These are phyloP conservation scores for Sugiyamaella valdiviana DNA, from an alignment of 805 yeast species.

Conservation along the genomic window DNA sequence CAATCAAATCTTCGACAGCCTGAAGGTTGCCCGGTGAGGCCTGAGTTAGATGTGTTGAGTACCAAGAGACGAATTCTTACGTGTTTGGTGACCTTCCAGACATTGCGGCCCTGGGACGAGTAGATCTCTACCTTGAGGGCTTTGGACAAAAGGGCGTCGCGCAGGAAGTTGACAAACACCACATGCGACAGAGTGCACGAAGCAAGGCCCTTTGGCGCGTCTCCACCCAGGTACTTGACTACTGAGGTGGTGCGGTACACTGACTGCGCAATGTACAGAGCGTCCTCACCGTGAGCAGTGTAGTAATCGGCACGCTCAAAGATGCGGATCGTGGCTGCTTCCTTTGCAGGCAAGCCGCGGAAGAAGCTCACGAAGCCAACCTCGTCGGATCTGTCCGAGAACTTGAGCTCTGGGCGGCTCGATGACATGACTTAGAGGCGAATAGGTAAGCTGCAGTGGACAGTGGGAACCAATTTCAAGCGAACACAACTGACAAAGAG, in stretches of 20 bases:
- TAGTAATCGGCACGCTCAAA: slow-evolving; percentile 80
- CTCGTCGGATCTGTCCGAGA: slow-evolving; percentile 48
- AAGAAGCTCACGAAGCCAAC: slow-evolving; percentile 29
- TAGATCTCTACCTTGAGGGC: slow-evolving; percentile 79
- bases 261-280: slow-evolving; percentile 71
- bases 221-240: slow-evolving; percentile 43
- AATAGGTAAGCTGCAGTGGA: too few species aligned
- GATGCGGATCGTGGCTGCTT: slow-evolving; percentile 44
- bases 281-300: slow-evolving; percentile 68
- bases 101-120: slow-evolving; percentile 38
- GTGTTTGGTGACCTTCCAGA: slow-evolving; percentile 46
- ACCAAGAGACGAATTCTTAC: slow-evolving; percentile 4
- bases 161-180: slow-evolving; percentile 59
- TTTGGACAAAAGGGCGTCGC: slow-evolving; percentile 58
- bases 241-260: slow-evolving; percentile 82
- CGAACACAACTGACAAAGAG: too few species aligned
- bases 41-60: slow-evolving; percentile 12
- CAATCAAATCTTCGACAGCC: slow-evolving; percentile 64
- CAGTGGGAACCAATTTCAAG: too few species aligned
- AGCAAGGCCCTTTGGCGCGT: slow-evolving; percentile 41
- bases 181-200: slow-evolving; percentile 76
- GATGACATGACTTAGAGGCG: too few species aligned
- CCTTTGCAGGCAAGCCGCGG: slow-evolving; percentile 20
- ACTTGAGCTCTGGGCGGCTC: slow-evolving; percentile 50
- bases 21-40: slow-evolving; percentile 93